These are phyloP conservation scores for Amyloporia xantha DNA, from an alignment of 768 basidiomycete genomes.

Conservation along the genomic window DNA sequence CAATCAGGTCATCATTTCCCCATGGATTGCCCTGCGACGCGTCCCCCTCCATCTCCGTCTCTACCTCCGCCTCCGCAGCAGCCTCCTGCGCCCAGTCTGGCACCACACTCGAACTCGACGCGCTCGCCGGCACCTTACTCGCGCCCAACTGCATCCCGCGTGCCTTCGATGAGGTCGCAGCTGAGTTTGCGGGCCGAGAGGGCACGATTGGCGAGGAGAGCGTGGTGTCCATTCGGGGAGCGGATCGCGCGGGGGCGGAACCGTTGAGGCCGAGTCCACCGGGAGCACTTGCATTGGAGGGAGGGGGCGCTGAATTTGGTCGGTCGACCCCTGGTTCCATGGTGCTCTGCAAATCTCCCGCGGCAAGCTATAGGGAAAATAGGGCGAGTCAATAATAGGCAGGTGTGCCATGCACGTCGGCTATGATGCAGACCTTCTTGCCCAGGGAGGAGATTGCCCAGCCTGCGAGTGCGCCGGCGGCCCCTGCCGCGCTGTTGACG, in stretches of 20 bases:
- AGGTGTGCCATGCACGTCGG: no score
- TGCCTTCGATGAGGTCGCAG: conserved; percentile 27
- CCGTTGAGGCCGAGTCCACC: neutral
- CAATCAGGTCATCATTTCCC: conserved; percentile 81
- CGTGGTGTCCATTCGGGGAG: conserved; percentile 5
- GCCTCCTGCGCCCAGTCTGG: conserved; percentile 56
- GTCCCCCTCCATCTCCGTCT: no score
- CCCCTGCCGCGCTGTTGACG: conserved; percentile 83
- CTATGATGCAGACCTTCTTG: conserved; percentile 51
- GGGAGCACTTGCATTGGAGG: conserved; percentile 5
- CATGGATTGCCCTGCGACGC: conserved; percentile 40
- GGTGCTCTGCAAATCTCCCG: conserved; percentile 64
- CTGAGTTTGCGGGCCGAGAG: conserved; percentile 8
- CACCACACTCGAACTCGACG: conserved; percentile 33
- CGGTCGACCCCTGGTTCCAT: conserved; percentile 41
- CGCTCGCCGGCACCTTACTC: conserved; percentile 36
- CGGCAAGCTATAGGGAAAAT: conserved; percentile 44
- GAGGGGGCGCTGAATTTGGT: conserved; percentile 38
- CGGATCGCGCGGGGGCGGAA: neutral
- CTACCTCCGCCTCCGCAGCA: conserved; percentile 36
- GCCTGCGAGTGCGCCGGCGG: conserved; percentile 86
- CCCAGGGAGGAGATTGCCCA: conserved; percentile 93
- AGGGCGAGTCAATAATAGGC: conserved; percentile 1
- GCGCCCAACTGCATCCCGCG: conserved; percentile 70
- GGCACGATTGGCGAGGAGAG: conserved; percentile 20